Evolutionary conservation across 306 rosid genomes (phyloP).

Genomic region (Amphicarpaea edgeworthii): DNA sequence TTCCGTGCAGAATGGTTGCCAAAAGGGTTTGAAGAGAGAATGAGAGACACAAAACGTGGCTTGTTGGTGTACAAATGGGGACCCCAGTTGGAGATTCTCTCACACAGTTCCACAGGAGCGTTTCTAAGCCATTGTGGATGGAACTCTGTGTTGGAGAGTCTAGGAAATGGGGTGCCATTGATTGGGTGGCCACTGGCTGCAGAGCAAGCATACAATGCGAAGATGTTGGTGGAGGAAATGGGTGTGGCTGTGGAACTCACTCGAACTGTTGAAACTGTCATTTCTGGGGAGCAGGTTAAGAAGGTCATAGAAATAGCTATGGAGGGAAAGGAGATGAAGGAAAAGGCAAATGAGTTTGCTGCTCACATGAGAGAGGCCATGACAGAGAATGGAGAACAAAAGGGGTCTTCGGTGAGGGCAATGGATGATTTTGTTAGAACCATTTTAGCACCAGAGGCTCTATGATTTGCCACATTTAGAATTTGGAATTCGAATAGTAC

Average conservation of each 20-base stretch:
- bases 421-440: conserved; percentile 52
- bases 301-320: conserved; percentile 57
- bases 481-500: not conserved
- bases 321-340: conserved; percentile 67
- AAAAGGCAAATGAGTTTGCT: conserved; percentile 52
- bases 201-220: conserved; percentile 75
- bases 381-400: conserved; percentile 41
- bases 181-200: conserved; percentile 86
- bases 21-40: conserved; percentile 65
- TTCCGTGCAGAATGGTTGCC: conserved; percentile 73
- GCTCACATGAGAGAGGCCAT: conserved; percentile 51
- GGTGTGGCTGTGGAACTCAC: conserved; percentile 69
- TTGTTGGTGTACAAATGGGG: conserved; percentile 76
- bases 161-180: conserved; percentile 75
- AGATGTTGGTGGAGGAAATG: conserved; percentile 83
- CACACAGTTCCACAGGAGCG: conserved; percentile 63
- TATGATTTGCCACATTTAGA: conserved; percentile 16
- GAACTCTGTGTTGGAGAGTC: conserved; percentile 84
- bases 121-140: conserved; percentile 92
- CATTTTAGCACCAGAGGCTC: conserved; percentile 29
- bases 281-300: conserved; percentile 58
- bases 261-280: conserved; percentile 50
- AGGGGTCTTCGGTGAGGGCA: conserved; percentile 55
- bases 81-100: conserved; percentile 76
- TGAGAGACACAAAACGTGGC: conserved; percentile 50